These are phyloP conservation scores for Pachyrhizus erosus DNA, from an alignment of 306 rosid genomes.

Conservation along the genomic window DNA sequence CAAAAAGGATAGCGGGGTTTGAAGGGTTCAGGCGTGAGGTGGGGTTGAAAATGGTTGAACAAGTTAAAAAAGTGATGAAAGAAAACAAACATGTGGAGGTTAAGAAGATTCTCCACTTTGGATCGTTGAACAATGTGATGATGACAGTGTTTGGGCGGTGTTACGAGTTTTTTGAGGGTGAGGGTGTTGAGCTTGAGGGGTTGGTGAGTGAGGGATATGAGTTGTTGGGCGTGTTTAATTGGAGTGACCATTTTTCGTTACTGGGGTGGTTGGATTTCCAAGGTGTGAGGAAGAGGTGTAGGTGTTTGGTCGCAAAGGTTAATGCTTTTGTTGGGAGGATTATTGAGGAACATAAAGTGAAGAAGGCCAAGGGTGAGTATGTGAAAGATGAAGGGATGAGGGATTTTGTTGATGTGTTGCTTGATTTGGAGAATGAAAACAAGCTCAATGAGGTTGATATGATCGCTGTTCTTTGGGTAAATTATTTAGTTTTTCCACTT, in stretches of 20 bases:
- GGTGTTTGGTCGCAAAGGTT: constrained; percentile 58
- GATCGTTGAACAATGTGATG: constrained; percentile 76
- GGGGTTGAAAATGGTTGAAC: constrained; percentile 52
- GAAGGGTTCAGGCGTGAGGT: constrained; percentile 49
- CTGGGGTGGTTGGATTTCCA: constrained; percentile 73
- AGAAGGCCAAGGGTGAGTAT: constrained; percentile 22
- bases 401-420: constrained; percentile 86
- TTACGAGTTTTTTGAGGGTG: constrained; percentile 54
- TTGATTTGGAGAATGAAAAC: constrained; percentile 67
- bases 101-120: constrained; percentile 62
- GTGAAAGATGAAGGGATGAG: constrained; percentile 19
- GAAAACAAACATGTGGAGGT: constrained; percentile 52
- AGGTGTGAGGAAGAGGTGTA: constrained; percentile 73
- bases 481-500: background rate
- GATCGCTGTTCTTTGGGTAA: constrained; percentile 90
- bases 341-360: constrained; percentile 62
- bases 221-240: constrained; percentile 73
- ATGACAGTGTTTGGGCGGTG: constrained; percentile 71
- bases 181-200: constrained; percentile 55
- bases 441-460: constrained; percentile 70
- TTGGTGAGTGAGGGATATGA: constrained; percentile 83
- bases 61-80: constrained; percentile 44
- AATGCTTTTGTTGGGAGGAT: constrained; percentile 69
- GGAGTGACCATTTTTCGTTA: constrained; percentile 79
- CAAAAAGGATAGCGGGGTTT: constrained; percentile 46